These are phyloP conservation scores for Thermoascus crustaceus DNA, from an alignment of 2,329 filamentous ascomycete species.

Conservation along the genomic window DNA sequence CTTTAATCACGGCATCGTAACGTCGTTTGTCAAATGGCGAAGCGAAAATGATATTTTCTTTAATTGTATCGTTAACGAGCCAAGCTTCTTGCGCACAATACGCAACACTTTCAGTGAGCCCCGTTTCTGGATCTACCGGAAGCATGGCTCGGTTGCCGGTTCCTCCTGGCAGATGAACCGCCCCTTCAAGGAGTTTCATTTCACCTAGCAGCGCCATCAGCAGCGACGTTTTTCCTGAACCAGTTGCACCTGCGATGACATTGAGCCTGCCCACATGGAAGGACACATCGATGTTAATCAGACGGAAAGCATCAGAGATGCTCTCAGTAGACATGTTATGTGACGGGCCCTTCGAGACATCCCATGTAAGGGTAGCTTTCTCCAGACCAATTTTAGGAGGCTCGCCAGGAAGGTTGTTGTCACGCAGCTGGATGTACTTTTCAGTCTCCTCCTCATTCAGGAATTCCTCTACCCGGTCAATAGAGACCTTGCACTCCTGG, in stretches of 20 bases:
- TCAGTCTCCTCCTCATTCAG: conserved; percentile 89
- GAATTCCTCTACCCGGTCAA: conserved; percentile 94
- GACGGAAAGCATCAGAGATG: conserved; percentile 65
- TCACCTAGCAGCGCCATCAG: conserved; percentile 94
- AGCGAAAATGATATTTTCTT: conserved; percentile 91
- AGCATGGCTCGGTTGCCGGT: conserved; percentile 73
- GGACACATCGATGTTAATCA: conserved; percentile 73
- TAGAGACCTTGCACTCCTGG: conserved; percentile 91
- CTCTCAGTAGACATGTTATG: conserved; percentile 54
- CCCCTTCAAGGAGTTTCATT: conserved; percentile 78
- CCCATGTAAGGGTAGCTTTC: conserved; percentile 83
- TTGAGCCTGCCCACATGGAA: conserved; percentile 85
- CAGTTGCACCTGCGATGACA: conserved; percentile 85
- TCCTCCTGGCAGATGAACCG: conserved; percentile 77
- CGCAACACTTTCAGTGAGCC: conserved; percentile 81
- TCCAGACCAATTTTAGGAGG: conserved; percentile 75
- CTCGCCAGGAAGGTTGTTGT: conserved; percentile 61
- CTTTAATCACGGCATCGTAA: conserved; percentile 80
- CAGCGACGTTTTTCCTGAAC: conserved; percentile 90
- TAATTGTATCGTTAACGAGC: conserved; percentile 92
- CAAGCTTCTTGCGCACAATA: conserved; percentile 97
- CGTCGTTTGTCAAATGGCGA: conserved; percentile 70
- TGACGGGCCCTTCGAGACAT: conserved; percentile 46
- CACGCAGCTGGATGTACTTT: conserved; percentile 78
- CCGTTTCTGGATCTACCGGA: conserved; percentile 70